Evolutionary conservation across 2,329 filamentous ascomycete genomes (phyloP), one percentile per base, ranked within the genome.

Genomic region (Metarhizium rileyi): DNA sequence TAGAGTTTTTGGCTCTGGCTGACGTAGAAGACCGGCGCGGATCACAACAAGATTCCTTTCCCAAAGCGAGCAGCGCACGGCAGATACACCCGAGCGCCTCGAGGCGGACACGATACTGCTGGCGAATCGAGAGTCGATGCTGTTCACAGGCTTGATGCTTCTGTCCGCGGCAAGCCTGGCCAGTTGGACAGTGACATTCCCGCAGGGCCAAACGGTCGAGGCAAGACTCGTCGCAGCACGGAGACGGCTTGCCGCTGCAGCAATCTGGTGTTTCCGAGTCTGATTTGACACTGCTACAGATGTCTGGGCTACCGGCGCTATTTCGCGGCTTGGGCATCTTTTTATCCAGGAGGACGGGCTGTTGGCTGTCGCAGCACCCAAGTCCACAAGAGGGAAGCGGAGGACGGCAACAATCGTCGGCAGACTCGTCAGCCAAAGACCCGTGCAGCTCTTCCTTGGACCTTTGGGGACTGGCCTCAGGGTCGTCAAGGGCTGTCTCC

Each of bases 71-170:
- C 16, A 80, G 67, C 20, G 73, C 68, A 18, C 75, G 70, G 51
- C 76, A 80, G 52, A 79, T 73, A 57, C 76, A 79, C 3, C 75
- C 75, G 1, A 80, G 59, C 4, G 74, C 70, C 42, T 70, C 59
- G 2, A 79, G 67, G 14, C 56, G 71, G 3, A 65, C 64, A 1
- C 63, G 66, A 48, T 77, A 78, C 16, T 59, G 64, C 23, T 66
- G 59, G 26, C 61, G 65, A 2, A 66, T 59, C 6, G 63, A 63
- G 10, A 56, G 59, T 1, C 52, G 50, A 51, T 76, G 73, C 5
- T 63, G 44, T 25, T 51, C 53, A 55, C 73, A 76, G 27, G 69
- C 56, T 28, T 28, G 27, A 0, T 28, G 27, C 27, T 28, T 28
- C 25, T 42, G n/a, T 7, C 20, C 36, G 20, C 6, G n/a, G 36